Conservation (phyloP, 495 filamentous ascomycete species). For the Trichodelitschia bisporula region DNA sequence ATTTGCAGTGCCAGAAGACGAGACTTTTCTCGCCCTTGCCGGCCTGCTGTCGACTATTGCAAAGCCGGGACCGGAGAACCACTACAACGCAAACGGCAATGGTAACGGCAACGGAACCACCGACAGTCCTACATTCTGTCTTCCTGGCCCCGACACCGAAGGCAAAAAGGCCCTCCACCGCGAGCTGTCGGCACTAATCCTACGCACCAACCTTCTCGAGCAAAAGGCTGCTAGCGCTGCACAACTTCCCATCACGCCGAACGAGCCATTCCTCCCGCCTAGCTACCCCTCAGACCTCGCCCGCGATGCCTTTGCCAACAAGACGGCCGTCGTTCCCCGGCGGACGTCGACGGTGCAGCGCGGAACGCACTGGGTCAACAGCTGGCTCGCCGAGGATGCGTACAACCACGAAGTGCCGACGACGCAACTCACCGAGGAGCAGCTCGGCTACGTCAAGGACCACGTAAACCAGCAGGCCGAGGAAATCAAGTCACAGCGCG, state of each 20-base stretch:
- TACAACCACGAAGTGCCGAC: constrained; percentile 10
- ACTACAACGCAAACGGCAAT: too few relatives aligned
- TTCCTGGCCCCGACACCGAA: constrained; percentile 22
- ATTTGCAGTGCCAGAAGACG: background rate
- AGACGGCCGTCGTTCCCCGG: constrained; percentile 2
- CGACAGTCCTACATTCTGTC: too few relatives aligned
- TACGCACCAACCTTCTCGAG: constrained; percentile 22
- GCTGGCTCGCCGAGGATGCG: constrained; percentile 12
- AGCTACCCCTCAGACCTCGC: constrained; percentile 9
- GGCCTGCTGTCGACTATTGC: background rate
- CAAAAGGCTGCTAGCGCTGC: constrained; percentile 15
- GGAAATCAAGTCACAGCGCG: constrained; percentile 32
- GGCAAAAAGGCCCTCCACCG: constrained; percentile 21
- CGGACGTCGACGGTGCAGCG: constrained; percentile 8
- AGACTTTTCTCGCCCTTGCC: background rate
- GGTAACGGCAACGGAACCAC: too few relatives aligned
- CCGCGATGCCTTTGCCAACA: constrained; percentile 2
- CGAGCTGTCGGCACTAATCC: constrained; percentile 20
- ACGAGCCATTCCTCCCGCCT: constrained; percentile 14
- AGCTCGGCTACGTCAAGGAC: constrained; percentile 21
- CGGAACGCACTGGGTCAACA: constrained; percentile 16
- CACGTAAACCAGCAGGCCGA: constrained; percentile 25
- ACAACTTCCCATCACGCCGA: constrained; percentile 19
- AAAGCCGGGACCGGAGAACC: too few relatives aligned
- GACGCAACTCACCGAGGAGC: constrained; percentile 17